phyloP scores from a whole-genome alignment of 1,139 yeast genomes.

The Hansenula anomala region DNA sequence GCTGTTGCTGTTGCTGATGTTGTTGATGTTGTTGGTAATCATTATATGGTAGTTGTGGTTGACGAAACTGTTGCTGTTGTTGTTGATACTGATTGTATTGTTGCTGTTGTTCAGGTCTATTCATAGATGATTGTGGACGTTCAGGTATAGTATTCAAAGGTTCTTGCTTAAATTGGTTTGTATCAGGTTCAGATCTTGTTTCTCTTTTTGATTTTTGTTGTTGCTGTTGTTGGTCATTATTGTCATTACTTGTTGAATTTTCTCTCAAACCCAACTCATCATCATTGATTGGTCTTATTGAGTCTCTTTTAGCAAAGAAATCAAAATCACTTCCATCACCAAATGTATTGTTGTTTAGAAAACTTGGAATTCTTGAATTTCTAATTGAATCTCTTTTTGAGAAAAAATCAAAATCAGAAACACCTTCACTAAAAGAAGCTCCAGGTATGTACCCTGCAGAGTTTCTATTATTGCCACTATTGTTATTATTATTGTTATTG shows the following conservation, averaged over 20 bases:
- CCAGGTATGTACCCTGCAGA: constrained; percentile 2
- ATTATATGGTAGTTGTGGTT: constrained; percentile 14
- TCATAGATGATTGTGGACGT: constrained; percentile 9
- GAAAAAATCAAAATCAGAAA: constrained; percentile 18
- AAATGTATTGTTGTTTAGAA: constrained; percentile 10
- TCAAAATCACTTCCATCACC: constrained; percentile 20
- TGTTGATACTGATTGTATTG: constrained; percentile 10
- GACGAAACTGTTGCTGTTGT: constrained; percentile 8
- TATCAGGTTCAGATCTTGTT: constrained; percentile 20
- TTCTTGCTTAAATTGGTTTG: constrained; percentile 6
- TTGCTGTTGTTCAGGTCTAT: constrained; percentile 6
- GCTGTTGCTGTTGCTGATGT: constrained; percentile 10
- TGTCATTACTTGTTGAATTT: no score
- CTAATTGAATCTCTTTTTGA: constrained; percentile 19
- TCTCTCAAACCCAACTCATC: constrained; percentile 10
- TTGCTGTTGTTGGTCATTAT: constrained; percentile 4
- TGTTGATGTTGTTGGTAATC: constrained; percentile 13
- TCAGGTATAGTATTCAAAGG: constrained; percentile 6
- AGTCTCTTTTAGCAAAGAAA: constrained; percentile 22
- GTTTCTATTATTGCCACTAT: constrained; percentile 6
- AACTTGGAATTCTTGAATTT: constrained; percentile 21
- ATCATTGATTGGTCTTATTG: constrained; percentile 17
- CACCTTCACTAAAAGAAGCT: constrained; percentile 12
- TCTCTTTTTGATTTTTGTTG: constrained; percentile 4
- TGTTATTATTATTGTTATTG: constrained; percentile 14